phyloP scores from a whole-genome alignment of 352 stramenopile species.

The Phytopythium montanum region DNA sequence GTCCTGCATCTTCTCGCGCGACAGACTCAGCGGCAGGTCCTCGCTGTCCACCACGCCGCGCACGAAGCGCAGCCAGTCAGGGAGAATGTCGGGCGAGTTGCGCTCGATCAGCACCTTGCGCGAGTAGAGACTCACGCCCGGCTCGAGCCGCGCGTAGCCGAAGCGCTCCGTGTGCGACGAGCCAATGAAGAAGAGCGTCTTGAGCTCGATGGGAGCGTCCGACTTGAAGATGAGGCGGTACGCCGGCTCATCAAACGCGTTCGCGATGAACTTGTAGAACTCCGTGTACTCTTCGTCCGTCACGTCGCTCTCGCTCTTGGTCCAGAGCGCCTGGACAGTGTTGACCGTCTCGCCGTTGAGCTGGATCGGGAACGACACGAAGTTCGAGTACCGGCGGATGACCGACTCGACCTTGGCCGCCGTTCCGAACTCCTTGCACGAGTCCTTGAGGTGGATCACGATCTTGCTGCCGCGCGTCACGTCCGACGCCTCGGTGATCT shows the following conservation, averaged over 20 bases:
- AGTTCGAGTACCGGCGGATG: slow-evolving; percentile 99
- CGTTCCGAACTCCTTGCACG: slow-evolving; percentile 94
- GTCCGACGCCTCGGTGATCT: slow-evolving; percentile 63
- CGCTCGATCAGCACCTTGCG: slow-evolving; percentile 99
- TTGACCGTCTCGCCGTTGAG: slow-evolving; percentile 98
- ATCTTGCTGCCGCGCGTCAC: slow-evolving; percentile 94
- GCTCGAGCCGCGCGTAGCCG: slow-evolving; percentile 93
- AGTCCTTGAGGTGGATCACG: slow-evolving; percentile 97
- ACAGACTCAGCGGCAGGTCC: slow-evolving; percentile 98
- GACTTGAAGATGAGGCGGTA: slow-evolving; percentile 96
- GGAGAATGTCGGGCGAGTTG: slow-evolving; percentile 96
- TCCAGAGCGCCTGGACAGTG: slow-evolving; percentile 98
- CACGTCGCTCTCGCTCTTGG: slow-evolving; percentile 93
- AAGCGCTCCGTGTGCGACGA: slow-evolving; percentile 97
- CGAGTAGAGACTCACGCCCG: slow-evolving; percentile 97
- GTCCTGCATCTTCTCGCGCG: slow-evolving; percentile 99
- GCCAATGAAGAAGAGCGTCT: slow-evolving; percentile 97
- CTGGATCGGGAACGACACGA: slow-evolving; percentile 98
- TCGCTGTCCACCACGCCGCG: slow-evolving; percentile 94
- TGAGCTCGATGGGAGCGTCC: slow-evolving; percentile 98
- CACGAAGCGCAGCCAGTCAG: slow-evolving; percentile 96
- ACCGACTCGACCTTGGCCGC: slow-evolving; percentile 93
- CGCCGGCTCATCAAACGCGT: slow-evolving; percentile 93
- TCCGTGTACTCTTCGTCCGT: slow-evolving; percentile 96
- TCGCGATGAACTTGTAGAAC: slow-evolving; percentile 97